Conservation (phyloP, 768 basidiomycete species). For the Jaapia argillacea region DNA sequence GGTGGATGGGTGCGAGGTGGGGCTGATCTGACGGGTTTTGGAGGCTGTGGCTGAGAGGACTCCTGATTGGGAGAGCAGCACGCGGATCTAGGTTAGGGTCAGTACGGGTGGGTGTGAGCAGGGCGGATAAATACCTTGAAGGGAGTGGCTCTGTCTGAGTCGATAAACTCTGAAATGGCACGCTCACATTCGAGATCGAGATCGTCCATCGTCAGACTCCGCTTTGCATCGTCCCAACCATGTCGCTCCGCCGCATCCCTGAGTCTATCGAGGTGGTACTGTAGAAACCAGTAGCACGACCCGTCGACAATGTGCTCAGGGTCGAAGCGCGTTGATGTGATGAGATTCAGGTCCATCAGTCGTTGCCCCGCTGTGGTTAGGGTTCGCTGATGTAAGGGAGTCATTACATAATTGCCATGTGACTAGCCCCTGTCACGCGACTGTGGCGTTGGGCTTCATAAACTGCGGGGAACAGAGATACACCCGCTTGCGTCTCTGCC, state of each 20-base stretch:
- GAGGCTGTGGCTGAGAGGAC: constrained; percentile 11
- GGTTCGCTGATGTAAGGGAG: too few relatives aligned
- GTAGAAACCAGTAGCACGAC: constrained; percentile 46
- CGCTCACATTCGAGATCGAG: constrained; percentile 36
- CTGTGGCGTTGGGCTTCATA: too few relatives aligned
- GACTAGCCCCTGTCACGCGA: too few relatives aligned
- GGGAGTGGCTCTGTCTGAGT: constrained; percentile 12
- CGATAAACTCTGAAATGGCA: constrained; percentile 21
- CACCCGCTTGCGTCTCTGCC: too few relatives aligned
- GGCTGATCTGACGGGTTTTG: constrained; percentile 3
- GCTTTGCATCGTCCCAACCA: constrained; percentile 32
- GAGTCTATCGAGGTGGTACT: constrained; percentile 53
- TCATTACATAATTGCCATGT: too few relatives aligned
- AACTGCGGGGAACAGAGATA: too few relatives aligned
- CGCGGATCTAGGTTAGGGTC: constrained; percentile 35
- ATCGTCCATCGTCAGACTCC: constrained; percentile 26
- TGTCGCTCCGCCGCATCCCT: constrained; percentile 37
- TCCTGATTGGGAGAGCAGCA: constrained; percentile 18
- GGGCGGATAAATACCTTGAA: constrained; percentile 24
- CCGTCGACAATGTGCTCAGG: constrained; percentile 30
- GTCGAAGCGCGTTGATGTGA: constrained; percentile 57
- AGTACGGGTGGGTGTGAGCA: too few relatives aligned
- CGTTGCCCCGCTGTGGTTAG: too few relatives aligned
- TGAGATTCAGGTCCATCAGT: constrained; percentile 3
- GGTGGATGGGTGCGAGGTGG: constrained; percentile 12